A percentile compares a stretch with the other conserved stretches of the same genome.
These are phyloP conservation scores for Lasiosphaeris hirsuta DNA, from an alignment of 495 filamentous ascomycete species.

Conservation along the genomic window DNA sequence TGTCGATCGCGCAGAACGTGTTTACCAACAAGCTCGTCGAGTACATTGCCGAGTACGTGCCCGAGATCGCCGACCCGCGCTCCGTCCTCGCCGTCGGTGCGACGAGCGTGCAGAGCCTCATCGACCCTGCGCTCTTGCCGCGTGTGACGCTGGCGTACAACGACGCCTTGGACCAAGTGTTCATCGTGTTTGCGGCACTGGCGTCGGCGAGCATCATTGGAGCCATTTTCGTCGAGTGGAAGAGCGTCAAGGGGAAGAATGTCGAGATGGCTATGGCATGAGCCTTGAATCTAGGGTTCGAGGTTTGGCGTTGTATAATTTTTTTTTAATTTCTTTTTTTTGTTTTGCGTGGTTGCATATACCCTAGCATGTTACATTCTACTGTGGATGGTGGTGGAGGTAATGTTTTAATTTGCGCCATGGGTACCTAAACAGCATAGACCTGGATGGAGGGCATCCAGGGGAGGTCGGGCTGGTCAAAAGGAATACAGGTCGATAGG, in stretches of 20 bases:
- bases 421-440: background rate
- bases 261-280: conserved; percentile 59
- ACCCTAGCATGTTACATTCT: too few relatives aligned
- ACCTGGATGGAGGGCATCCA: background rate
- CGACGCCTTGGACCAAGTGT: conserved; percentile 61
- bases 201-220: conserved; percentile 59
- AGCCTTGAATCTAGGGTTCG: background rate
- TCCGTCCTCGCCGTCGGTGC: conserved; percentile 61
- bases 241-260: conserved; percentile 80
- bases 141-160: conserved; percentile 69
- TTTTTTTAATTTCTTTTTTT: background rate
- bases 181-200: conserved; percentile 66
- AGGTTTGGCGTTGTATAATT: background rate
- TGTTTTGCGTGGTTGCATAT: background rate
- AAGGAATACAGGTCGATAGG: background rate
- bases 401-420: background rate
- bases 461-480: too few relatives aligned
- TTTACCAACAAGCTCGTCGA: conserved; percentile 68
- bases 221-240: conserved; percentile 66
- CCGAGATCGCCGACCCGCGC: conserved; percentile 43
- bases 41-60: conserved; percentile 51
- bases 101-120: conserved; percentile 55
- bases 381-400: too few relatives aligned
- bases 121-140: conserved; percentile 46
- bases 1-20: conserved; percentile 72